Percentiles rank a stretch among this genome's conserved stretches.
Conservation (phyloP, 164 flowering plant genomes). For the Warburgia ugandensis region DNA sequence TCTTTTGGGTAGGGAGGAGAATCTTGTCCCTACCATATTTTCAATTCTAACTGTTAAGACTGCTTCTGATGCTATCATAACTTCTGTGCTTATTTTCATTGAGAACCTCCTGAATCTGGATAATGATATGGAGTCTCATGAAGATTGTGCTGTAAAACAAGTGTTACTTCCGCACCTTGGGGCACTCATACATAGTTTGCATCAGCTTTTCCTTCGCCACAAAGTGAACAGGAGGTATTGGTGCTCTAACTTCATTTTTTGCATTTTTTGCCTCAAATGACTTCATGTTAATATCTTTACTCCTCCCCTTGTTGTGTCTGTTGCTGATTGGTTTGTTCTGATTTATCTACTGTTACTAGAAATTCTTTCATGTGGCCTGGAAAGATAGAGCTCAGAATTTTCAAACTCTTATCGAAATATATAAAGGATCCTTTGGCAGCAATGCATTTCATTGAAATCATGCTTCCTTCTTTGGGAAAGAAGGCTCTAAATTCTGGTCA, state of each 20-base stretch:
- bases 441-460: conserved; percentile 46
- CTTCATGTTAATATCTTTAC: not conserved
- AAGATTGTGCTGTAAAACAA: conserved; percentile 27
- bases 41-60: conserved; percentile 56
- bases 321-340: too few relatives aligned
- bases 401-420: conserved; percentile 52
- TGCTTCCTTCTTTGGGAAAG: conserved; percentile 51
- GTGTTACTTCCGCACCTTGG: conserved; percentile 48
- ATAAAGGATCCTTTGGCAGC: conserved; percentile 46
- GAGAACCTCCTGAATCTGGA: conserved; percentile 70
- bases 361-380: conserved; percentile 41
- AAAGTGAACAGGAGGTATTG: conserved; percentile 48
- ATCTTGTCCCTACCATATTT: conserved; percentile 70
- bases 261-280: not conserved
- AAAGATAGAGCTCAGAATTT: conserved; percentile 46
- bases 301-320: not conserved
- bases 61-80: conserved; percentile 57
- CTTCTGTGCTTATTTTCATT: conserved; percentile 59
- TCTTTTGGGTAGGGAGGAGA: conserved; percentile 42
- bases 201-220: conserved; percentile 33
- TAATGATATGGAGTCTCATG: conserved; percentile 30
- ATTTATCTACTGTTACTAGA: conserved; percentile 23
- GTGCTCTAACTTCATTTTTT: not conserved
- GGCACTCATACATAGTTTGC: conserved; percentile 55
- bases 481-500: conserved; percentile 47